Percentiles rank a stretch among this genome's conserved stretches.
phyloP scores from a whole-genome alignment of 2,329 filamentous ascomycete species.

The Fusarium drepaniforme region DNA sequence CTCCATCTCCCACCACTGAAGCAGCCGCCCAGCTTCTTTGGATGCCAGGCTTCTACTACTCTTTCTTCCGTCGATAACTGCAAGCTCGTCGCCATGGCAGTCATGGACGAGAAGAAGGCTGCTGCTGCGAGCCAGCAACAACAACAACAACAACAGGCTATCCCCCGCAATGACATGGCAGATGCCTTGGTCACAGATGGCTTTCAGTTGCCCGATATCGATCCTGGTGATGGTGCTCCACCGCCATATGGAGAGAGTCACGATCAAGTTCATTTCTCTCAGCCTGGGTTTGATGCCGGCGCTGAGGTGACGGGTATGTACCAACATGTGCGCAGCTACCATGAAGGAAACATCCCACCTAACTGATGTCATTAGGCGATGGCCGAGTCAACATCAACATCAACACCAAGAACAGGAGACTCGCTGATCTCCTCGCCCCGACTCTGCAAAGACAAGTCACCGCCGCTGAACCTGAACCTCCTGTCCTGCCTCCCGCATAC shows the following conservation, averaged over 20 bases:
- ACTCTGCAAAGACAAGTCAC: slow-evolving; percentile 69
- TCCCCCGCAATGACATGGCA: slow-evolving; percentile 26
- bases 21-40: neutral
- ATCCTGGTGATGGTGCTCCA: slow-evolving; percentile 57
- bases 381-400: slow-evolving; percentile 86
- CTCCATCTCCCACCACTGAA: neutral
- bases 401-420: slow-evolving; percentile 74
- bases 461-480: slow-evolving; percentile 59
- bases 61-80: neutral
- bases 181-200: slow-evolving; percentile 53
- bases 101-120: slow-evolving; percentile 44
- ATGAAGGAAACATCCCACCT: slow-evolving; percentile 15
- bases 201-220: slow-evolving; percentile 57
- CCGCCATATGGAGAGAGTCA: slow-evolving; percentile 71
- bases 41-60: slow-evolving; percentile 4
- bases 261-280: slow-evolving; percentile 69
- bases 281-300: slow-evolving; percentile 72
- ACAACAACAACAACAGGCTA: slow-evolving; percentile 29
- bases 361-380: slow-evolving; percentile 64
- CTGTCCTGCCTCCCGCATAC: slow-evolving; percentile 72
- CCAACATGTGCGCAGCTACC: neutral
- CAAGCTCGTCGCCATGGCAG: slow-evolving; percentile 39
- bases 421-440: slow-evolving; percentile 76
- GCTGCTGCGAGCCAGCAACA: slow-evolving; percentile 38
- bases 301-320: slow-evolving; percentile 67